These are phyloP conservation scores for Pelargonium nanum DNA, from an alignment of 345 rosid genomes.

Conservation along the genomic window DNA sequence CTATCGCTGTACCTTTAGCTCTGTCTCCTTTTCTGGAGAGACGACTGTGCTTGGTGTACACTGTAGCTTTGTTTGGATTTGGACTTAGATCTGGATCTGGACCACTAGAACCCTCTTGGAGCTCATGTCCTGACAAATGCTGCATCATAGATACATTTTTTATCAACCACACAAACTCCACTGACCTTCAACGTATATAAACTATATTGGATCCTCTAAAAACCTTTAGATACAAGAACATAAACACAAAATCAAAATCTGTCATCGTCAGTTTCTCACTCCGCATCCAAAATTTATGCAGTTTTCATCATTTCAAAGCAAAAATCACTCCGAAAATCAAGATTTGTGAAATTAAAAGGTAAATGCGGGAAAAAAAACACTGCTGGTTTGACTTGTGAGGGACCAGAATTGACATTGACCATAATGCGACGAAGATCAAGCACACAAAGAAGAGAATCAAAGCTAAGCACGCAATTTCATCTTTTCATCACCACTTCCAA, in stretches of 20 bases:
- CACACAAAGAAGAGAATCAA: neutral
- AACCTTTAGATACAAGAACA: neutral
- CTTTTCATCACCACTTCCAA: neutral
- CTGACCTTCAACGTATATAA: no score
- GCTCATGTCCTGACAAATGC: conserved; percentile 57
- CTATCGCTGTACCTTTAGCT: conserved; percentile 41
- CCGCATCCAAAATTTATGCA: neutral
- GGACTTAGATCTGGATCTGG: conserved; percentile 64
- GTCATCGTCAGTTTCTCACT: no score
- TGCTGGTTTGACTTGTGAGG: neutral
- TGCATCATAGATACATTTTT: conserved; percentile 19
- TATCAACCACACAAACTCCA: neutral
- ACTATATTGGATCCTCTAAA: neutral
- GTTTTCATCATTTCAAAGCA: neutral
- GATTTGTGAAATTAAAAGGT: no score
- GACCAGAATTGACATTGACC: neutral
- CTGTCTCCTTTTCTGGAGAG: conserved; percentile 43
- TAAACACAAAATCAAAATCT: neutral
- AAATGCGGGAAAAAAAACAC: no score
- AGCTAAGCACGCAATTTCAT: neutral
- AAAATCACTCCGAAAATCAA: neutral
- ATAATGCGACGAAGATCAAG: neutral
- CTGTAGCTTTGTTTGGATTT: conserved; percentile 27
- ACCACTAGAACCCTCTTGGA: conserved; percentile 47
- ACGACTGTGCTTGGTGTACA: conserved; percentile 33